Evolutionary conservation across 176 grass and related monocot genomes (phyloP).

Genomic region (Triticum turgidum): DNA sequence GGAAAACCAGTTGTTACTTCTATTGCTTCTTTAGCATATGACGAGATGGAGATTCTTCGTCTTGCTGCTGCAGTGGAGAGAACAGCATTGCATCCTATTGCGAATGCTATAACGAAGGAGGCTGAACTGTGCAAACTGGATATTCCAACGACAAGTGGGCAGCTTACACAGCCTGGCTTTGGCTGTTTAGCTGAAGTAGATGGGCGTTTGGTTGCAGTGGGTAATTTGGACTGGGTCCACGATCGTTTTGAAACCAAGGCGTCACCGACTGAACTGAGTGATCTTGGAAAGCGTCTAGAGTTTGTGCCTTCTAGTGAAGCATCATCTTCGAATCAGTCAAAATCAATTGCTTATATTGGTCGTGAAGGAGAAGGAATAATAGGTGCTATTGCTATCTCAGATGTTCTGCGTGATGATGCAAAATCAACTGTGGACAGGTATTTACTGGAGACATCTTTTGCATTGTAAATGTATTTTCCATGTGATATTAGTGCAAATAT

Average conservation of each 20-base stretch:
- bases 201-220: slow-evolving; percentile 85
- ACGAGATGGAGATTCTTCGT: slow-evolving; percentile 61
- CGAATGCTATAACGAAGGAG: slow-evolving; percentile 84
- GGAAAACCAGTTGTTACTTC: slow-evolving; percentile 89
- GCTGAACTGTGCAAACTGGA: slow-evolving; percentile 66
- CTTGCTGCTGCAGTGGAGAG: slow-evolving; percentile 97
- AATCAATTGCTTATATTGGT: slow-evolving; percentile 83
- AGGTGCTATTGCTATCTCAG: slow-evolving; percentile 85
- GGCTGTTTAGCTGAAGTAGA: slow-evolving; percentile 95
- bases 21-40: slow-evolving; percentile 69
- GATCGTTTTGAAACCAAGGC: slow-evolving; percentile 67
- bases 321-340: slow-evolving; percentile 65
- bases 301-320: slow-evolving; percentile 41
- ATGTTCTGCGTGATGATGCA: slow-evolving; percentile 82
- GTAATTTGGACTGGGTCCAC: slow-evolving; percentile 81
- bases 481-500: slow-evolving; percentile 3
- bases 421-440: slow-evolving; percentile 75
- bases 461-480: slow-evolving; percentile 22
- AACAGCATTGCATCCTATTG: slow-evolving; percentile 93
- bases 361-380: slow-evolving; percentile 93
- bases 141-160: slow-evolving; percentile 69
- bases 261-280: slow-evolving; percentile 40
- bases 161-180: slow-evolving; percentile 87
- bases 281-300: slow-evolving; percentile 59
- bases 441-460: slow-evolving; percentile 15